phyloP scores from a whole-genome alignment of 129 eudicot genomes.

The Chrysanthemum seticuspe region DNA sequence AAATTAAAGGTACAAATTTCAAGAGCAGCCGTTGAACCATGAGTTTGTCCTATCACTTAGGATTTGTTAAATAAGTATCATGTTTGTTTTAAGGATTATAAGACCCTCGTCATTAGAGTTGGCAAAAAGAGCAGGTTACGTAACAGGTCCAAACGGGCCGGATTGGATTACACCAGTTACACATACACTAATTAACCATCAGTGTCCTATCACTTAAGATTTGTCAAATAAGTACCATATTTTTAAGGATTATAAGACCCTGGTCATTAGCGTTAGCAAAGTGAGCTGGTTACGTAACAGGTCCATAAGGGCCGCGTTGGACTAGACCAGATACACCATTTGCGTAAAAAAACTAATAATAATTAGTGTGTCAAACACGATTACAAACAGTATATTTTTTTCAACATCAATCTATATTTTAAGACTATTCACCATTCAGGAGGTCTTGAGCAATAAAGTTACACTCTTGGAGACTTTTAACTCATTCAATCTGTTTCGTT shows the following conservation, averaged over 20 bases:
- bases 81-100: background rate
- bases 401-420: background rate
- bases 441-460: background rate
- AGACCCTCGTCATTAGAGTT: background rate
- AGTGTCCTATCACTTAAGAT: background rate
- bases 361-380: background rate
- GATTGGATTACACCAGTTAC: no score
- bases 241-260: background rate
- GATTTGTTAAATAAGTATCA: background rate
- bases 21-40: background rate
- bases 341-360: background rate
- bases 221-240: background rate
- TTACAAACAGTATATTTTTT: background rate
- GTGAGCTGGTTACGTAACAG: background rate
- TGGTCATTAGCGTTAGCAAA: background rate
- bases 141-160: background rate
- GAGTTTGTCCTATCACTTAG: background rate
- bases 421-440: background rate
- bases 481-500: background rate
- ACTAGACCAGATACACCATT: no score
- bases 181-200: background rate
- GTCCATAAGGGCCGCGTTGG: background rate
- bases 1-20: background rate
- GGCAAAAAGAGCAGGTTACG: background rate
- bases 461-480: background rate